A percentile compares a stretch with the other conserved stretches of the same genome.
These are phyloP conservation scores for Salisapilia sapeloensis DNA, from an alignment of 352 stramenopile genomes.

Conservation along the genomic window DNA sequence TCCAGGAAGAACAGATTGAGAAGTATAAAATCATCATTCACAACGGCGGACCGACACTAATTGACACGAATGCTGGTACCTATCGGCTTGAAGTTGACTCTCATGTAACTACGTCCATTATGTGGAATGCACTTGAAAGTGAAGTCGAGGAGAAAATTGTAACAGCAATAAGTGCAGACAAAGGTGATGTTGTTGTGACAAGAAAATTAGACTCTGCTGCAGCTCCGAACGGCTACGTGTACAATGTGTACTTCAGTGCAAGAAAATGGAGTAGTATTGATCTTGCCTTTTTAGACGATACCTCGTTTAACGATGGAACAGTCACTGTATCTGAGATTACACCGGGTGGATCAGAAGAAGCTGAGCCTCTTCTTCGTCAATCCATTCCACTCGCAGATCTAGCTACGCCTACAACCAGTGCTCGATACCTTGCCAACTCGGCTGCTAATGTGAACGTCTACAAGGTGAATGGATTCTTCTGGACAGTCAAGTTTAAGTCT, in stretches of 20 bases:
- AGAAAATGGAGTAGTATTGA: too few relatives aligned
- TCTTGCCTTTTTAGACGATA: too few relatives aligned
- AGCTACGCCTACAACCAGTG: slow-evolving; percentile 6
- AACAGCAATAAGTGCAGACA: slow-evolving; percentile 1
- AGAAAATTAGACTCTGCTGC: slow-evolving; percentile 15
- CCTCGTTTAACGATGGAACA: too few relatives aligned
- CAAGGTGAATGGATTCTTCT: slow-evolving; percentile 66
- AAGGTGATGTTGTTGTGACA: slow-evolving; percentile 31
- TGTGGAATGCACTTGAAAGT: slow-evolving; percentile 37
- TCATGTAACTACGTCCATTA: slow-evolving; percentile 16
- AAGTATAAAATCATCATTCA: slow-evolving; percentile 33
- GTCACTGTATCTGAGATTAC: neutral
- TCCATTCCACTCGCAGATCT: slow-evolving; percentile 33
- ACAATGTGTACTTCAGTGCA: slow-evolving; percentile 65
- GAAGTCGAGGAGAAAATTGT: too few relatives aligned
- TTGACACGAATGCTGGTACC: slow-evolving; percentile 4
- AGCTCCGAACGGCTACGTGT: slow-evolving; percentile 42
- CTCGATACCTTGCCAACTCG: slow-evolving; percentile 17
- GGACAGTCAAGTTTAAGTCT: slow-evolving; percentile 68
- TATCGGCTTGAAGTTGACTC: slow-evolving; percentile 22
- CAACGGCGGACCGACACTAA: slow-evolving; percentile 24
- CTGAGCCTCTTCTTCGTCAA: too few relatives aligned
- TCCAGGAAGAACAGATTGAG: slow-evolving; percentile 54
- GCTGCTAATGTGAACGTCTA: slow-evolving; percentile 27
- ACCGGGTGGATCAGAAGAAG: too few relatives aligned